Conservation (phyloP, 352 stramenopile species). For the Nothophytophthora sp. region DNA sequence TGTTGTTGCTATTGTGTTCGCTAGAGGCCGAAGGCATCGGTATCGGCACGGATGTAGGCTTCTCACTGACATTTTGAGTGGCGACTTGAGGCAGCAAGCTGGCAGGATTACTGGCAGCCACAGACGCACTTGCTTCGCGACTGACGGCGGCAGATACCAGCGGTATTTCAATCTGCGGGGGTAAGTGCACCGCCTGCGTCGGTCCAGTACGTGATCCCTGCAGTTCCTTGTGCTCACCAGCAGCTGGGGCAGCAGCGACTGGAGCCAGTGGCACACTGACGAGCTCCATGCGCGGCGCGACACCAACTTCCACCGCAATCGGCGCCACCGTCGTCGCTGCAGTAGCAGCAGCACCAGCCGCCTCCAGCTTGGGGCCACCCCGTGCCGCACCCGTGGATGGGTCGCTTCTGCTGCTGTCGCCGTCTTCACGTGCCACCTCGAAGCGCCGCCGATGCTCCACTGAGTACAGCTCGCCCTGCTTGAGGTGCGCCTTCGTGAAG, state of each 20-base stretch:
- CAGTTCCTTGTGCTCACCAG: constrained; percentile 4
- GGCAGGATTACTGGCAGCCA: background rate
- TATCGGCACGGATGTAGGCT: no score
- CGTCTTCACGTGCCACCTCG: constrained; percentile 75
- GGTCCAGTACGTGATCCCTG: no score
- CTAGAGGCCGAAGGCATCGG: background rate
- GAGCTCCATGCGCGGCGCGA: background rate
- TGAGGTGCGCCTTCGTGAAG: constrained; percentile 77
- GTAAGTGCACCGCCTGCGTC: constrained; percentile 9
- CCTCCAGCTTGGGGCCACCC: constrained; percentile 13
- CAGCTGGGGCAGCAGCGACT: background rate
- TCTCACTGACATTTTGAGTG: background rate
- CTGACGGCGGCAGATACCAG: background rate
- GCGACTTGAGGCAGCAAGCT: no score
- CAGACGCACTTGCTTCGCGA: background rate
- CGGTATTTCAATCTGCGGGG: constrained; percentile 9
- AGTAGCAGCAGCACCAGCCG: background rate
- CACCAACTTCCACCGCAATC: constrained; percentile 1
- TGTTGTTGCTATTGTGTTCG: constrained; percentile 22
- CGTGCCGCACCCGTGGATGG: constrained; percentile 1
- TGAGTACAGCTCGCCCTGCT: constrained; percentile 75
- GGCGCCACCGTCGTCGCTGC: background rate
- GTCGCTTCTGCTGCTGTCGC: constrained; percentile 19
- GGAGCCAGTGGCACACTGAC: background rate
- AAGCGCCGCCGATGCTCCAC: constrained; percentile 77